These are phyloP conservation scores for Friedmanniomyces endolithicus DNA, from an alignment of 495 filamentous ascomycete species.

Conservation along the genomic window DNA sequence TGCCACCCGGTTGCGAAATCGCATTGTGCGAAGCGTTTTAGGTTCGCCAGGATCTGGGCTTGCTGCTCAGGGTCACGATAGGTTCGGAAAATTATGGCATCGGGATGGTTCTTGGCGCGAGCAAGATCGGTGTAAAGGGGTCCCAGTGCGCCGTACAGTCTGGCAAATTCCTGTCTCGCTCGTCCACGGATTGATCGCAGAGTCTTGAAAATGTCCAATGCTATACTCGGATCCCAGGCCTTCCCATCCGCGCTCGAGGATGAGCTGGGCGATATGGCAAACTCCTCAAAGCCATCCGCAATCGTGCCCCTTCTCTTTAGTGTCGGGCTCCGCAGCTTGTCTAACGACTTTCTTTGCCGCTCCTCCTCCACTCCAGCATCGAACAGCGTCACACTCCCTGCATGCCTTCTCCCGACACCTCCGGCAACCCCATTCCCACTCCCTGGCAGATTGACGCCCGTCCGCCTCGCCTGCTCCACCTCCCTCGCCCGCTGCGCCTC, in stretches of 20 bases:
- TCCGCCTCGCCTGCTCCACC: slow-evolving; percentile 36
- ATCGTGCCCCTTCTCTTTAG: slow-evolving; percentile 24
- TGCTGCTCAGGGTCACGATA: slow-evolving; percentile 82
- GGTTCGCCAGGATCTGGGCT: slow-evolving; percentile 71
- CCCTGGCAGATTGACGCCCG: slow-evolving; percentile 30
- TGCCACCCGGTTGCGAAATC: slow-evolving; percentile 66
- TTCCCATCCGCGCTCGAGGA: slow-evolving; percentile 12
- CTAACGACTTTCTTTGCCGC: slow-evolving; percentile 25
- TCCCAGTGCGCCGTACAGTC: slow-evolving; percentile 72
- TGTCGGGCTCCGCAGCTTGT: slow-evolving; percentile 5
- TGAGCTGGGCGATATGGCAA: slow-evolving; percentile 36
- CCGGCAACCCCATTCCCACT: slow-evolving; percentile 24
- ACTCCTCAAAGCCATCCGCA: slow-evolving; percentile 57
- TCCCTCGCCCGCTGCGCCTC: slow-evolving; percentile 45
- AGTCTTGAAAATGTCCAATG: slow-evolving; percentile 53
- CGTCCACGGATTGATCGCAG: slow-evolving; percentile 70
- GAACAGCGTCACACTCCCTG: slow-evolving; percentile 43
- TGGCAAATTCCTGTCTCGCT: slow-evolving; percentile 82
- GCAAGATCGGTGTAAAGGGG: slow-evolving; percentile 81
- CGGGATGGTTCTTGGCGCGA: slow-evolving; percentile 56
- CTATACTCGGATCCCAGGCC: slow-evolving; percentile 39
- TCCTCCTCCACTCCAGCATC: slow-evolving; percentile 55
- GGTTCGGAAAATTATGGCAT: slow-evolving; percentile 71
- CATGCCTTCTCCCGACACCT: slow-evolving; percentile 16
- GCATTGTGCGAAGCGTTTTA: slow-evolving; percentile 63